phyloP scores from a whole-genome alignment of 108 stramenopile genomes.

The Discostella stelligeroides region DNA sequence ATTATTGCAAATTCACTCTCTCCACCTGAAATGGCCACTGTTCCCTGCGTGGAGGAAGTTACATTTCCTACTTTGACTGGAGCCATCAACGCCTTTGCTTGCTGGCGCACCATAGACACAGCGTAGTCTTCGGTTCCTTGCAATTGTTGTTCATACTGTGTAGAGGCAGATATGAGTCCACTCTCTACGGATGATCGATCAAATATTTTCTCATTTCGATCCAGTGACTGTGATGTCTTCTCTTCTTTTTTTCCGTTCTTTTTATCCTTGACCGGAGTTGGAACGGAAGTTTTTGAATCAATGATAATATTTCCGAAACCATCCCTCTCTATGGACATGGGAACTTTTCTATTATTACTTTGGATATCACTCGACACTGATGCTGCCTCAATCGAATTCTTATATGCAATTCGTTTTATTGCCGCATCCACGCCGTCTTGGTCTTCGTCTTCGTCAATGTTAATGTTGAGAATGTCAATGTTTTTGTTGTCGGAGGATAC shows the following conservation, averaged over 20 bases:
- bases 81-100: constrained; percentile 45
- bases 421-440: constrained; percentile 23
- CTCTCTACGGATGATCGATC: too few species aligned
- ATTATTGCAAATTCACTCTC: constrained; percentile 68
- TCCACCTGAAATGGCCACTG: constrained; percentile 34
- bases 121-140: constrained; percentile 49
- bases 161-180: neutral
- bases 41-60: constrained; percentile 25
- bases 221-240: constrained; percentile 1
- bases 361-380: neutral
- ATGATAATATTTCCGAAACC: constrained; percentile 48
- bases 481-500: neutral
- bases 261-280: constrained; percentile 4
- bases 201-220: neutral
- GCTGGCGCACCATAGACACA: constrained; percentile 33
- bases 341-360: constrained; percentile 7
- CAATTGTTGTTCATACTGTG: neutral
- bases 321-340: constrained; percentile 32
- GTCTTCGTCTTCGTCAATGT: constrained; percentile 18
- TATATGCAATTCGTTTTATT: constrained; percentile 40
- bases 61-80: constrained; percentile 21
- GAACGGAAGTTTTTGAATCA: constrained; percentile 35
- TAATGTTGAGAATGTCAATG: constrained; percentile 19
- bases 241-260: constrained; percentile 4
- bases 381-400: constrained; percentile 55